Evolutionary conservation across 1,284 basidiomycete genomes (phyloP).

Genomic region (Mycosarcoma maydis): DNA sequence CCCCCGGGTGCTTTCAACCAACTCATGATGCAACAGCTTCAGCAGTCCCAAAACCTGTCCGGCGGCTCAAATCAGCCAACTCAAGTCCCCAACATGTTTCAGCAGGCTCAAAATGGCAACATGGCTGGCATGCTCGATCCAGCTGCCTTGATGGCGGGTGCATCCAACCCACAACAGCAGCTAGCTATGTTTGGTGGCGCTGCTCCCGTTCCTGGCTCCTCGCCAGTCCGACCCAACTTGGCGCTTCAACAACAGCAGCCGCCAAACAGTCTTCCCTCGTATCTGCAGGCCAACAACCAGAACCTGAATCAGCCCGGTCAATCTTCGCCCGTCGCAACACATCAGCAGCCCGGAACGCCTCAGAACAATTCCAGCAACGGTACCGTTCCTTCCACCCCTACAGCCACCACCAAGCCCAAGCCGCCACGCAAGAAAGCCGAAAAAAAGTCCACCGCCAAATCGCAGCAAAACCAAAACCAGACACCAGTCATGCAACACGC

Average conservation of each 20-base stretch:
- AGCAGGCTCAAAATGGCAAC: conserved; percentile 28
- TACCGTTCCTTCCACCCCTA: conserved; percentile 23
- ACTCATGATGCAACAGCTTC: conserved; percentile 46
- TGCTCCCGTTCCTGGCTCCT: conserved; percentile 16
- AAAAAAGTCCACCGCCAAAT: conserved; percentile 38
- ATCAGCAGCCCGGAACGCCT: conserved; percentile 40
- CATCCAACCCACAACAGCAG: conserved; percentile 22
- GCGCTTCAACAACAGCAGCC: conserved; percentile 29
- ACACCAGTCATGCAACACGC: conserved; percentile 46
- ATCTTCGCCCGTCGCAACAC: conserved; percentile 28
- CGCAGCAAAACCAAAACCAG: conserved; percentile 27
- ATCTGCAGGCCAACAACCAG: conserved; percentile 32
- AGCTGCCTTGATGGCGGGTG: conserved; percentile 33
- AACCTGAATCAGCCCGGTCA: conserved; percentile 25
- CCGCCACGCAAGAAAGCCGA: conserved; percentile 44
- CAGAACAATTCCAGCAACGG: conserved; percentile 25
- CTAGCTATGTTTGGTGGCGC: conserved; percentile 28
- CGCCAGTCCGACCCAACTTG: conserved; percentile 36
- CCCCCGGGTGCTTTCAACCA: conserved; percentile 38
- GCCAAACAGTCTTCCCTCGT: conserved; percentile 43
- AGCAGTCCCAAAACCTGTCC: conserved; percentile 27
- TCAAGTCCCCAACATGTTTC: conserved; percentile 28
- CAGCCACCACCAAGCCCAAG: conserved; percentile 37
- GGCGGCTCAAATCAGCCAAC: conserved; percentile 20
- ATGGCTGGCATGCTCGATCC: conserved; percentile 37